Evolutionary conservation across 176 grass and related monocot species (phyloP).

Genomic region (Oryza glumipatula): DNA sequence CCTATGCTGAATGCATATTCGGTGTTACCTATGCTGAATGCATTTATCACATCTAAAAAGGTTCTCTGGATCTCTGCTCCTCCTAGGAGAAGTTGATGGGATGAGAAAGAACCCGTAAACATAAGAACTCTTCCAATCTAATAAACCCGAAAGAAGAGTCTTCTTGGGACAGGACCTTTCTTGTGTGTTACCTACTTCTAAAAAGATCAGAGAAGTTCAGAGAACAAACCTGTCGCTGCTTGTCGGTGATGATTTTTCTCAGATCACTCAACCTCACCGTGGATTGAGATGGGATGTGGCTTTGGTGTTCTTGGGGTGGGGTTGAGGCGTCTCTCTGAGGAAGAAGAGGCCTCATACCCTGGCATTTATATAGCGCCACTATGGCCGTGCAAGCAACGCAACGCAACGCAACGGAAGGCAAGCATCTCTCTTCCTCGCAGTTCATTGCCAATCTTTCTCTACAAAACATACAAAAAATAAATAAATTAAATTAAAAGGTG

Average conservation of each 20-base stretch:
- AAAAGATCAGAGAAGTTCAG: constrained; percentile 54
- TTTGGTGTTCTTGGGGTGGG: constrained; percentile 33
- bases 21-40: too few species aligned
- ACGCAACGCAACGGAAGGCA: constrained; percentile 42
- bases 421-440: constrained; percentile 30
- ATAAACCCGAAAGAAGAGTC: constrained; percentile 51
- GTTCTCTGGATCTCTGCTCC: constrained; percentile 90
- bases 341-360: constrained; percentile 40
- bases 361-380: constrained; percentile 62
- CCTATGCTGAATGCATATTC: too few species aligned
- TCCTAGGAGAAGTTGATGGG: constrained; percentile 53
- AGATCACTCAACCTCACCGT: constrained; percentile 91
- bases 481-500: background rate
- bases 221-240: constrained; percentile 70
- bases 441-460: background rate
- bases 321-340: constrained; percentile 61
- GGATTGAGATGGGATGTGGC: constrained; percentile 48
- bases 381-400: constrained; percentile 25
- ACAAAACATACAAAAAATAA: background rate
- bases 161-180: constrained; percentile 45
- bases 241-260: constrained; percentile 14
- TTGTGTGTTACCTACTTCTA: constrained; percentile 43
- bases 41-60: constrained; percentile 44
- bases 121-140: constrained; percentile 53
- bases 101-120: constrained; percentile 39